Base-by-base conservation (phyloP, 1,139 yeast genomes). In the Blastobotrys niveus region DNA sequence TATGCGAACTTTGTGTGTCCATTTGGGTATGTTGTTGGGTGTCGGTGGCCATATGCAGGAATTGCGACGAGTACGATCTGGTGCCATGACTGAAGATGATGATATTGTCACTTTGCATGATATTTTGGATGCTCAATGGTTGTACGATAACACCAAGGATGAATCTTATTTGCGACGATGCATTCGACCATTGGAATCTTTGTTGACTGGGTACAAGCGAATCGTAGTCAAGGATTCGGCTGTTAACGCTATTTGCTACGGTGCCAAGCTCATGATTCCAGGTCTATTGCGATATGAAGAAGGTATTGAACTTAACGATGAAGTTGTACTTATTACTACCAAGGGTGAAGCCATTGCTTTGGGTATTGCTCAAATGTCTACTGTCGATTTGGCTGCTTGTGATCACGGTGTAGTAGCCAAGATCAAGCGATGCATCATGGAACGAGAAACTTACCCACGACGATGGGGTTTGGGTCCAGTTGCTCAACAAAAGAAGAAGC, bases 41-140 rank as follows among this genome's bases (percentile, higher is more conserved):
- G 97, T 88, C 59, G 98, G 98, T 67, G 98, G 97, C 58, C 98
- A 91, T 72, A 91, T 91, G 98, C 98, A 91, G 77, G 98, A 91
- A 72, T 82, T 91, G 61, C 88, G 98, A 73, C 89, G 98, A 76
- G 98, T 91, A 53, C 83, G 98, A 72, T 86, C 96, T 35, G 98
- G 98, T 64, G 97, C 97, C 50, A 67, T 91, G 64, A 76, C 82
- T 62, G 98, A 91, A 72, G 76, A 74, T 60, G 97, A 91, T 64
- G 83, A 83, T 67, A 73, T 91, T 74, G 96, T 91, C 50, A 89
- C 98, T 53, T 76, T 91, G 63, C 98, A 91, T 70, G 98, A 91
- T 70, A 93, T 91, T 45, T 74, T 91, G 67, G 98, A 91, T 67
- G 98, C 98, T 45, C 98, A 91, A 72, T 91, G 95, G 85, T 80